Percentiles rank a stretch among this genome's conserved stretches.
Evolutionary conservation across 1,139 yeast genomes (phyloP).

Genomic region (Lodderomyces oxycetoniae): DNA sequence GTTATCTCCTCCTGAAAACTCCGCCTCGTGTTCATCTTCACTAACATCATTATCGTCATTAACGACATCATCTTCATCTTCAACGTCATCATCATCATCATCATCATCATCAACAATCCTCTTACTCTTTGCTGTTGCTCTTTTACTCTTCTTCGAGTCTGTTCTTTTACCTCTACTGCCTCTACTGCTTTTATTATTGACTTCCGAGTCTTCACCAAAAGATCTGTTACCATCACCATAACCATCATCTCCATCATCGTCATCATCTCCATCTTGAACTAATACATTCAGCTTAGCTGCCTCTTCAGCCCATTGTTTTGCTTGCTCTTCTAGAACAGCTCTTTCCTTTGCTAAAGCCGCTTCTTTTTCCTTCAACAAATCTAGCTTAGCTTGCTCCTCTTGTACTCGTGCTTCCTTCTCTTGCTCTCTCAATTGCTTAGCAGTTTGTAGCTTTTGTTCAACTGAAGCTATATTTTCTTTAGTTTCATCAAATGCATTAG

Average conservation of each 20-base stretch:
- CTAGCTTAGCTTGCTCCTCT: slow-evolving; percentile 33
- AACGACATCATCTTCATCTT: slow-evolving; percentile 13
- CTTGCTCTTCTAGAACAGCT: slow-evolving; percentile 70
- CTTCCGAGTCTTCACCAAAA: slow-evolving; percentile 15
- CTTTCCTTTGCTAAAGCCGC: slow-evolving; percentile 64
- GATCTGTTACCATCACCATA: slow-evolving; percentile 20
- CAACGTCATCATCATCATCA: slow-evolving; percentile 15
- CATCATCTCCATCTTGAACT: slow-evolving; percentile 17
- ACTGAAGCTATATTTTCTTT: slow-evolving; percentile 57
- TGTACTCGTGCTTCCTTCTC: slow-evolving; percentile 35
- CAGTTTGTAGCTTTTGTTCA: slow-evolving; percentile 64
- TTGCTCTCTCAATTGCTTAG: slow-evolving; percentile 58
- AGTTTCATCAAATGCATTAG: slow-evolving; percentile 69
- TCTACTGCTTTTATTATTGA: slow-evolving; percentile 13
- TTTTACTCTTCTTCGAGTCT: slow-evolving; percentile 15
- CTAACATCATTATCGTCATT: slow-evolving; percentile 1
- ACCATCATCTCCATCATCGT: slow-evolving; percentile 22
- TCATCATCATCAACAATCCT: slow-evolving; percentile 25
- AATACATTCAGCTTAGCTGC: slow-evolving; percentile 33
- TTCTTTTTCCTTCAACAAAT: slow-evolving; percentile 41
- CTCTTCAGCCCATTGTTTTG: slow-evolving; percentile 74
- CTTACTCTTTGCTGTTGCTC: slow-evolving; percentile 14
- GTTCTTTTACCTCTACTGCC: slow-evolving; percentile 27
- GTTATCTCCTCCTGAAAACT: too few species aligned
- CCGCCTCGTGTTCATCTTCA: too few species aligned